Percentiles rank a stretch among this genome's conserved stretches.
Conservation (phyloP, 2,329 filamentous ascomycete genomes). For the Epichloe sp. region DNA sequence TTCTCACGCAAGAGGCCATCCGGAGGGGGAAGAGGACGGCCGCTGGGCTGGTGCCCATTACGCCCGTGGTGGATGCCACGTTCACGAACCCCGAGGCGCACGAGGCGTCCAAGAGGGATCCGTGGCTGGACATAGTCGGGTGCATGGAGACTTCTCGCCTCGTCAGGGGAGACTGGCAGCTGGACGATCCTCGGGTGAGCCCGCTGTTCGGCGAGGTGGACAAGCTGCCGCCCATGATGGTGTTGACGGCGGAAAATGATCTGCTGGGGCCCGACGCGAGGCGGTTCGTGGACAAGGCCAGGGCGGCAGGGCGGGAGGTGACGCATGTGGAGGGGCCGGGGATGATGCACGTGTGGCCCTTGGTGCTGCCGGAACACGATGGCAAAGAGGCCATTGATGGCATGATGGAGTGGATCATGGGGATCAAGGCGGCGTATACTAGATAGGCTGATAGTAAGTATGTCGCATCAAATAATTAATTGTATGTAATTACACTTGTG, state of each 20-base stretch:
- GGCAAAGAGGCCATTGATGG: conserved; percentile 13
- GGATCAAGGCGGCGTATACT: neutral
- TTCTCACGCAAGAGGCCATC: conserved; percentile 17
- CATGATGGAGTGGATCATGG: conserved; percentile 16
- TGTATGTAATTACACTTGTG: too few species aligned
- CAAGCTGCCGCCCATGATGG: conserved; percentile 17
- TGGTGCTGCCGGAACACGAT: conserved; percentile 16
- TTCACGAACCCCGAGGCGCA: conserved; percentile 16
- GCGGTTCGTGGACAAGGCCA: conserved; percentile 16
- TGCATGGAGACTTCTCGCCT: conserved; percentile 14
- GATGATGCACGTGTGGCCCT: conserved; percentile 21
- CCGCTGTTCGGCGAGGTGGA: conserved; percentile 16
- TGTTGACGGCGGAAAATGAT: conserved; percentile 17
- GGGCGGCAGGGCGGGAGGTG: conserved; percentile 13
- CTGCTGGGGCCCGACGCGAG: conserved; percentile 16
- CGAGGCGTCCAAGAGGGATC: conserved; percentile 12
- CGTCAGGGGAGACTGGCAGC: conserved; percentile 15
- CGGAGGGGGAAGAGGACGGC: conserved; percentile 13
- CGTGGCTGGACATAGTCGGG: conserved; percentile 17
- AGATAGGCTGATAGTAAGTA: too few species aligned
- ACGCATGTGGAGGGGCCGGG: conserved; percentile 17
- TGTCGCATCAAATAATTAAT: too few species aligned
- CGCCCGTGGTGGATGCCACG: conserved; percentile 18
- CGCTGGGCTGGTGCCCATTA: conserved; percentile 15
- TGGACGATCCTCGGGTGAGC: conserved; percentile 15